Evolutionary conservation across 2,329 filamentous ascomycete species (phyloP).

Genomic region (Claviceps cyperi): DNA sequence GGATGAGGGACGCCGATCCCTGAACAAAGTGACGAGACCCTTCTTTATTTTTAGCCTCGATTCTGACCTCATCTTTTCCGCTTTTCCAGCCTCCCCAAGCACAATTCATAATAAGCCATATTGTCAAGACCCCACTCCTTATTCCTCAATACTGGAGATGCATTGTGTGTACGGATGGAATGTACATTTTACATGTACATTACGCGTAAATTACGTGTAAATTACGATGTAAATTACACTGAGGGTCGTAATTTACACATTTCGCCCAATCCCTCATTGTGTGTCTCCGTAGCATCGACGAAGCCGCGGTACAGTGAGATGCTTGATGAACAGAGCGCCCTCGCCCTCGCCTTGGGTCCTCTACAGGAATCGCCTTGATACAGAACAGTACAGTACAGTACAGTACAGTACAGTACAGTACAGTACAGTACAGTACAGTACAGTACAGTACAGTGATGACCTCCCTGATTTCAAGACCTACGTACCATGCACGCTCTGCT

Average conservation of each 20-base stretch:
- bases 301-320: background rate
- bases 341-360: background rate
- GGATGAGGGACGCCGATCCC: background rate
- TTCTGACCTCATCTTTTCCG: background rate
- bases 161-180: too few species aligned
- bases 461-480: background rate
- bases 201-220: too few species aligned
- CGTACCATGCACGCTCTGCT: background rate
- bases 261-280: too few species aligned
- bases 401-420: too few species aligned
- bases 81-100: background rate
- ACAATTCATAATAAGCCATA: background rate
- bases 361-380: background rate
- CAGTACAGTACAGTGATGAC: too few species aligned
- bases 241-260: too few species aligned
- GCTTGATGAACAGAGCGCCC: background rate
- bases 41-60: background rate
- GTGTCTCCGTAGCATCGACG: background rate
- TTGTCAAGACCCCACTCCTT: background rate
- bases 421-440: too few species aligned
- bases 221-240: too few species aligned
- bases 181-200: too few species aligned
- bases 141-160: background rate
- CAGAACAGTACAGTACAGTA: too few species aligned
- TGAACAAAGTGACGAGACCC: background rate